Base-by-base conservation (phyloP, 2,329 filamentous ascomycete species). In the Atkinsonella texensis region DNA sequence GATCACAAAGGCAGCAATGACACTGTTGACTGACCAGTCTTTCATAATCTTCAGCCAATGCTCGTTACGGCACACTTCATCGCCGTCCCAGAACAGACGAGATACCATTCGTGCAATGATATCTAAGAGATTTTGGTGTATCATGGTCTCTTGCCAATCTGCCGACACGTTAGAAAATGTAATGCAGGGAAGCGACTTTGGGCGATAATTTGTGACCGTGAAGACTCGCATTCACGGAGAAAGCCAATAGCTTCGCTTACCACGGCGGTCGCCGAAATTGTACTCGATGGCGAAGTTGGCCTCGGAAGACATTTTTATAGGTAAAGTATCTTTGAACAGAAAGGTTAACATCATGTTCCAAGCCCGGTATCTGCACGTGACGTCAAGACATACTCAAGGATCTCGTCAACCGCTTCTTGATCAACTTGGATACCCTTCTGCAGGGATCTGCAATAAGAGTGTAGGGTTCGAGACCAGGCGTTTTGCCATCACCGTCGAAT, bases 401-500 rank as follows among this genome's bases (percentile, higher is more conserved):
- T 41, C 53, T 47, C 33, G 53, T 54, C 31, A 54, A 48, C 23
- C 53, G 53, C 44, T 54, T 54, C 44, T 44, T 52, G 32, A 54
- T 17, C 50, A 54, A 23, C 23, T 48, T 50, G 31, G 47, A 17
- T 9, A 54, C 47, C 31, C 47, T 52, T n/a, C 31, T 54, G 44
- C 53, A 50, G 4, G 53, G 50, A 48, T 54, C 53, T 4, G 50
- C 53, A 13, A 54, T 52, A 2, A 54, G 50, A n/a, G 35, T 38
- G 39, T 54, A 54, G 15, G 53, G 53, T 38, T 54, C 53, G 39
- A 54, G 42, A 15, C 53, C 50, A 7, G 53, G 50, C 5, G 53
- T 52, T 38, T 52, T 54, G 20, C 53, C 53, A n/a, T 54, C 53
- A 11, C 53, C 53, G 11, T 54, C 48, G 23, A 54, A 54, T 46